A percentile compares a stretch with the other conserved stretches of the same genome.
phyloP scores from a whole-genome alignment of 495 filamentous ascomycete species.

The Hypoxylon intermedium region DNA sequence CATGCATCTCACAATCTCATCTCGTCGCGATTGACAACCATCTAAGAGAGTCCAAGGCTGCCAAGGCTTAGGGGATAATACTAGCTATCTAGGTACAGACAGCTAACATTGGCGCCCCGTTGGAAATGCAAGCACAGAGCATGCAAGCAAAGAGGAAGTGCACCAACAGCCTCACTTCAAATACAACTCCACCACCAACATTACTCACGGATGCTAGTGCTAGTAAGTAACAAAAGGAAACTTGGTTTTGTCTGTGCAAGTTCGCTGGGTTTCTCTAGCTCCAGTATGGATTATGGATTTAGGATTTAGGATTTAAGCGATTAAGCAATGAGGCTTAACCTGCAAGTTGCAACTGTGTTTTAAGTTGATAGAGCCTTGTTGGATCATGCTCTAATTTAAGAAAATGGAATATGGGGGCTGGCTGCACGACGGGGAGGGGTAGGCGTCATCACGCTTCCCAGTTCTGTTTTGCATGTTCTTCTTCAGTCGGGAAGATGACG shows the following conservation, averaged over 20 bases:
- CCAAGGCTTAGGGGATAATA: conserved; percentile 15
- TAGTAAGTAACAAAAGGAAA: not conserved
- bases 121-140: not conserved
- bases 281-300: conserved; percentile 1
- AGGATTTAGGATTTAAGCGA: too few species aligned
- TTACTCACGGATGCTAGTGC: too few species aligned
- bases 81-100: not conserved
- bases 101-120: not conserved
- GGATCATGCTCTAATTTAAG: conserved; percentile 32
- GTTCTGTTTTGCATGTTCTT: conserved; percentile 14
- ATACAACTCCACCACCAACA: not conserved
- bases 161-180: conserved; percentile 4
- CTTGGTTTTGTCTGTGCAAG: not conserved
- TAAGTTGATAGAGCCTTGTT: conserved; percentile 13
- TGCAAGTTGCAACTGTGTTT: conserved; percentile 13
- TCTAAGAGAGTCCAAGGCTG: conserved; percentile 2
- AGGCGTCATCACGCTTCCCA: conserved; percentile 13
- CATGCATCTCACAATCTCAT: conserved; percentile 33
- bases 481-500: conserved; percentile 5
- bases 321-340: conserved; percentile 14
- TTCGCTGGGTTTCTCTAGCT: not conserved
- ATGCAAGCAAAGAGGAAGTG: not conserved
- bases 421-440: not conserved
- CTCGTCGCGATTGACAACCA: conserved; percentile 10
- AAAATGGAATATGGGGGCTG: not conserved